Base-by-base conservation (phyloP, 768 basidiomycete species). In the Lactarius akahatsu region DNA sequence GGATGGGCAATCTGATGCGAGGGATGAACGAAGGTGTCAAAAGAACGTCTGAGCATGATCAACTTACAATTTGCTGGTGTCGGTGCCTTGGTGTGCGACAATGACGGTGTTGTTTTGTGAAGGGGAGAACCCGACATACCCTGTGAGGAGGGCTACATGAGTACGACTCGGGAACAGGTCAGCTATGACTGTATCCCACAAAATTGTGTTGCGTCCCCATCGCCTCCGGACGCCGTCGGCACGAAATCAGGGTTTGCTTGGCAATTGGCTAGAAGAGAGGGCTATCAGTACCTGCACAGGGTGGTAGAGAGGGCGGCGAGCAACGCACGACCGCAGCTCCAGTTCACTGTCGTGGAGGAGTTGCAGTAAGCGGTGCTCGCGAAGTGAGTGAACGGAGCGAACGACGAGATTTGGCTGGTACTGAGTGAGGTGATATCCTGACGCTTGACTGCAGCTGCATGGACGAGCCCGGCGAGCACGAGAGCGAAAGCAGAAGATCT, bases 81-180 rank as follows among this genome's bases (percentile, higher is more conserved):
- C 69, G 2, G 79, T 80, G 15, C 79, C 79, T 62, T 79, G 77
- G 68, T 80, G 78, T 7, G 76, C 71, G 4, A 79, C 79, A 43
- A 79, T 74, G 57, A 78, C 75, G 0, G 70, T 74, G 26, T 72
- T 59, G 26, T 72, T 59, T 28, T 80, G 70, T 0, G 67, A 72
- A 0, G 82, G 79, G 63, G 81, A 81, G 66, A 77, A 85, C 20
- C 84, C 84, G 32, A 85, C 84, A 62, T 76, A 84, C 83, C 83
- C 84, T 85, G 57, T 26, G 36, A 23, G 56, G 13, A 4, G 56
- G 13, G 6, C 10, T 43, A 20, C 20, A 18, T 45, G n/a, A 63
- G 57, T 13, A 38, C 43, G 9, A 38, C 16, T 36, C 43, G 16
- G 15, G 16, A 52, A 16, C 11, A 2, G 18, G 8, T 34, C 40